These are phyloP conservation scores for Eutrema japonicum DNA, from an alignment of 345 rosid species.

Conservation along the genomic window DNA sequence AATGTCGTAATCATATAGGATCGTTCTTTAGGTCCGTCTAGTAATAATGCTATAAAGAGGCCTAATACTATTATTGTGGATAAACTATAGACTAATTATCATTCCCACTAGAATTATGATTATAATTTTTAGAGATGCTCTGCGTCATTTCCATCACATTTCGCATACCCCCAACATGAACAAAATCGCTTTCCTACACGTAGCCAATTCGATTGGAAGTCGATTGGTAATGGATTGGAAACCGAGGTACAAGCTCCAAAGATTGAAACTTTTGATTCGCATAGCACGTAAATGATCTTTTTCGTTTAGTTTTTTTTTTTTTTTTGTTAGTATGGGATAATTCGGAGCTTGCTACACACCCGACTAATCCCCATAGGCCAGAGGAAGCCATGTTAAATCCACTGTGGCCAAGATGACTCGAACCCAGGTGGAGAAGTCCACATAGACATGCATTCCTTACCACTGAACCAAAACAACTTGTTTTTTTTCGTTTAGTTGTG, in stretches of 20 bases:
- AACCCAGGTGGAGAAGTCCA: too few species aligned
- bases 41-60: constrained; percentile 23
- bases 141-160: background rate
- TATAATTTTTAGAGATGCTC: background rate
- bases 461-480: too few species aligned
- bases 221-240: background rate
- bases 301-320: background rate
- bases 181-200: background rate
- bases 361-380: too few species aligned
- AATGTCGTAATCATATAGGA: constrained; percentile 25
- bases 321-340: too few species aligned
- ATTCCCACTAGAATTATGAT: constrained; percentile 8
- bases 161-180: background rate
- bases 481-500: background rate
- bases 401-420: too few species aligned
- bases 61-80: background rate
- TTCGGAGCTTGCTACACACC: too few species aligned
- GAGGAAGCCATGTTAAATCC: too few species aligned
- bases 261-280: background rate
- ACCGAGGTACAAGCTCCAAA: background rate
- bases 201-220: background rate
- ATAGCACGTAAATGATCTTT: background rate
- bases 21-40: constrained; percentile 8
- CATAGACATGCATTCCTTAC: too few species aligned
- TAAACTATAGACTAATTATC: constrained; percentile 6